A percentile compares a stretch with the other conserved stretches of the same genome.
phyloP scores from a whole-genome alignment of 257 asterid genomes.

The Capsicum rhomboideum region DNA sequence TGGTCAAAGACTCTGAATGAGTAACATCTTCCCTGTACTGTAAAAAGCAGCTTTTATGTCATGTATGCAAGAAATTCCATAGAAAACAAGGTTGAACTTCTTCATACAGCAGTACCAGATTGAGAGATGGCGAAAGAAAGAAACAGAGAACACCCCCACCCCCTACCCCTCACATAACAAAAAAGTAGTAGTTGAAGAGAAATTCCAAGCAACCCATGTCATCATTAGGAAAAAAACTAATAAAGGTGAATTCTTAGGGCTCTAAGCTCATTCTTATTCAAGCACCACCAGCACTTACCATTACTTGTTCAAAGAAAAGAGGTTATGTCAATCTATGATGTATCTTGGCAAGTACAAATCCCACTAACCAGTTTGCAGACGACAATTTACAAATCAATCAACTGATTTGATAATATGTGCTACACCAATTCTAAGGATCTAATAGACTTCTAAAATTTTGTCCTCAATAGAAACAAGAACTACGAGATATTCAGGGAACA shows the following conservation, averaged over 20 bases:
- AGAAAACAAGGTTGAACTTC: neutral
- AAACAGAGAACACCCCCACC: neutral
- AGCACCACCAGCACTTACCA: neutral
- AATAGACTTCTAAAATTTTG: neutral
- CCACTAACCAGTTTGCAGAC: neutral
- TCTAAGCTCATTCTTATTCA: neutral
- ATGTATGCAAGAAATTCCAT: neutral
- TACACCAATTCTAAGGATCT: neutral
- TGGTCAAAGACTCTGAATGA: slow-evolving; percentile 21
- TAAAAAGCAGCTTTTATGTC: neutral
- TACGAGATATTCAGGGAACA: neutral
- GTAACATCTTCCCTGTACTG: slow-evolving; percentile 18
- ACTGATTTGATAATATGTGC: neutral
- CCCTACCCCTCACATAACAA: too few species aligned
- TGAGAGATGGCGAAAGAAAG: neutral
- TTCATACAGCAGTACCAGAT: neutral
- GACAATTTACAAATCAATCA: neutral
- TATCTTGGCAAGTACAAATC: neutral
- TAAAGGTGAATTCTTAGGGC: neutral
- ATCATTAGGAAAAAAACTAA: neutral
- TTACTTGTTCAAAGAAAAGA: neutral
- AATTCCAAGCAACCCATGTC: neutral
- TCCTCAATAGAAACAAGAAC: neutral
- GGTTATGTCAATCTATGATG: neutral
- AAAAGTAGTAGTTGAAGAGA: neutral